Evolutionary conservation across 306 rosid species (phyloP), one percentile per base, ranked within the genome.

Genomic region (Dalbergia oliveri): DNA sequence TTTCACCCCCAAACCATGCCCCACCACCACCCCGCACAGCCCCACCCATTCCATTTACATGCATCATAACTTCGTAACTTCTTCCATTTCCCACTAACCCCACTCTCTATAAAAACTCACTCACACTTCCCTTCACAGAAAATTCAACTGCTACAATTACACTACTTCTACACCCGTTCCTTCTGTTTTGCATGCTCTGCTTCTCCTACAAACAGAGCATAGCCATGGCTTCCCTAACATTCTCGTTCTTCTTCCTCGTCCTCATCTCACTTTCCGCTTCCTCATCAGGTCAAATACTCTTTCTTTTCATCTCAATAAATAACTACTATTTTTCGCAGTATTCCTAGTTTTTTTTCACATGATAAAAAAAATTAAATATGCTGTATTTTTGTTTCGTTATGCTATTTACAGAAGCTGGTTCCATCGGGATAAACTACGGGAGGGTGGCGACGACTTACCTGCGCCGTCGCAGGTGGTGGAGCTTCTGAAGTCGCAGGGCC

Each of bases 391-490:
- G 31, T 26, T 26, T 26, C 31, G 31, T 26, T 26, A 26, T 44
- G 50, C 2, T 9, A 8, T 72, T 74, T 80, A 33, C 88, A 86
- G 91, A 84, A 13, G 78, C 85, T 0, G 94, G 90, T 6, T 86
- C 85, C 1, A 11, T 94, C 2, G 97, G 97, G 57, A 86, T 94
- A 4, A 94, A 94, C 89, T 94, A 94, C 18, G 98, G 98, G 0
- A 61, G 91, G 49, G 53, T 92, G 4, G 98, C 98, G 0, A 91
- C 71, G 23, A 94, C 68, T 41, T 94, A 1, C 97, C 98, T 0
- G 1, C 84, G 2, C 94, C 98, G 0, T n/a, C 83, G 0, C 53
- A 91, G 59, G 98, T 92, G 10, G 97, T 89, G 43, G 37, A 85
- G 47, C 97, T 94, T 12, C 83, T 92, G 2, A 89, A 91, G 26